These are phyloP conservation scores for Dioscorea zingiberensis DNA, from an alignment of 106 monocot genomes.

Conservation along the genomic window DNA sequence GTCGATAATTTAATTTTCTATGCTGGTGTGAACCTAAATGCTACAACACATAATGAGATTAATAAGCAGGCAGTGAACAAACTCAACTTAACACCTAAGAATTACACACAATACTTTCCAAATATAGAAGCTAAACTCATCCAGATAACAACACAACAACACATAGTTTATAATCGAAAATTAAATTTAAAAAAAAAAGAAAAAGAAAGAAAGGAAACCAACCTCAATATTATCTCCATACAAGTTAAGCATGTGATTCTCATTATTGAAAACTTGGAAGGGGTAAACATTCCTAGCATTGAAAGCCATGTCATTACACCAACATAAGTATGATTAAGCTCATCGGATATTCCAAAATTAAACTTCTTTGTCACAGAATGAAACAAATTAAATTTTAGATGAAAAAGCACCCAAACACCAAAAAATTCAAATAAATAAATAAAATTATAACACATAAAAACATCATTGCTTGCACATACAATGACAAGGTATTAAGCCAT, in stretches of 20 bases:
- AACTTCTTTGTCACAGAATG: slow-evolving; percentile 78
- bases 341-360: slow-evolving; percentile 95
- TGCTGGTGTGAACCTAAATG: too few relatives aligned
- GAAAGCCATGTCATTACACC: slow-evolving; percentile 99
- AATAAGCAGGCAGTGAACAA: too few relatives aligned
- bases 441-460: background rate
- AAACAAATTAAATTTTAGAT: background rate
- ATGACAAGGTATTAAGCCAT: slow-evolving; percentile 96
- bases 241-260: slow-evolving; percentile 93
- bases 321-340: slow-evolving; percentile 97
- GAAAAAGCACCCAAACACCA: background rate
- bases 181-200: background rate
- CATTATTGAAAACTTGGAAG: slow-evolving; percentile 97
- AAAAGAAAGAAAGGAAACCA: too few relatives aligned
- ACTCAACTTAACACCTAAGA: too few relatives aligned
- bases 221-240: slow-evolving; percentile 99
- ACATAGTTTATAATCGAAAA: background rate
- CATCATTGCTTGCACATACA: slow-evolving; percentile 57
- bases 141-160: background rate
- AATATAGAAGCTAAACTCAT: too few relatives aligned
- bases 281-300: slow-evolving; percentile 92
- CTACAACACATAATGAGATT: too few relatives aligned
- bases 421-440: too few relatives aligned
- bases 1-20: too few relatives aligned
- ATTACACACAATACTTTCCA: too few relatives aligned